These are phyloP conservation scores for Hypoxylon sp. DNA, from an alignment of 2,329 filamentous ascomycete species.

Conservation along the genomic window DNA sequence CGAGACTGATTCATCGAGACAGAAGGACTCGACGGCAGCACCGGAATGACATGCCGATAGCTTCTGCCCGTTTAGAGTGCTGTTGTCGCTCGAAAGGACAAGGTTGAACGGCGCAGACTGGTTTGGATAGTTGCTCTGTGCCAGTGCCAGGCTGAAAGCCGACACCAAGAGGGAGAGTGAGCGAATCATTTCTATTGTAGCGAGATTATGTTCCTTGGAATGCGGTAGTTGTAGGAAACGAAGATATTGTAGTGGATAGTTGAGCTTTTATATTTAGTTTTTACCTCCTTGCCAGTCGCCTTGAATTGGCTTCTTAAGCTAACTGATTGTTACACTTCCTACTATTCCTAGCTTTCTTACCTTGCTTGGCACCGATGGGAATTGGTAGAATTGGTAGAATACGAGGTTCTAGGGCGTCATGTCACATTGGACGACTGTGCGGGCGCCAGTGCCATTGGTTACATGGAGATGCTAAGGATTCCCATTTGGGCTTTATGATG, in stretches of 20 bases:
- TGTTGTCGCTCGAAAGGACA: constrained; percentile 41
- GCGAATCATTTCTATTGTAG: constrained; percentile 22
- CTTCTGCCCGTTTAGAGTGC: constrained; percentile 41
- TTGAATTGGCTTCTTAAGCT: background rate
- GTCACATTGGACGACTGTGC: constrained; percentile 30
- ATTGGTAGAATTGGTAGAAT: constrained; percentile 31
- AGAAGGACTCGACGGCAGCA: constrained; percentile 42
- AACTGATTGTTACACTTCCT: background rate
- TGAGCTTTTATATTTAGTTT: constrained; percentile 25
- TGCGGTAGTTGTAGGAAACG: background rate
- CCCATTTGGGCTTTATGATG: constrained; percentile 31
- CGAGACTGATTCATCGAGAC: constrained; percentile 25
- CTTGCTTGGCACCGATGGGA: constrained; percentile 7
- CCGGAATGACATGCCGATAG: constrained; percentile 43
- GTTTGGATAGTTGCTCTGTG: constrained; percentile 38
- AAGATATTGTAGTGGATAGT: constrained; percentile 1
- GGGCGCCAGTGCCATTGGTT: constrained; percentile 39
- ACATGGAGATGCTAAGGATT: constrained; percentile 4
- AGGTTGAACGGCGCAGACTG: constrained; percentile 46
- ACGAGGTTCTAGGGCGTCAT: constrained; percentile 35
- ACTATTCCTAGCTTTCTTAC: background rate
- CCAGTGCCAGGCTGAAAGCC: constrained; percentile 30
- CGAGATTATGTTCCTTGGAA: background rate
- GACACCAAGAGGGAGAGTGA: constrained; percentile 28
- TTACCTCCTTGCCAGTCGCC: background rate